Percentiles rank a stretch among this genome's conserved stretches.
phyloP scores from a whole-genome alignment of 75 land plant genomes.

The Pinus tabuliformis region DNA sequence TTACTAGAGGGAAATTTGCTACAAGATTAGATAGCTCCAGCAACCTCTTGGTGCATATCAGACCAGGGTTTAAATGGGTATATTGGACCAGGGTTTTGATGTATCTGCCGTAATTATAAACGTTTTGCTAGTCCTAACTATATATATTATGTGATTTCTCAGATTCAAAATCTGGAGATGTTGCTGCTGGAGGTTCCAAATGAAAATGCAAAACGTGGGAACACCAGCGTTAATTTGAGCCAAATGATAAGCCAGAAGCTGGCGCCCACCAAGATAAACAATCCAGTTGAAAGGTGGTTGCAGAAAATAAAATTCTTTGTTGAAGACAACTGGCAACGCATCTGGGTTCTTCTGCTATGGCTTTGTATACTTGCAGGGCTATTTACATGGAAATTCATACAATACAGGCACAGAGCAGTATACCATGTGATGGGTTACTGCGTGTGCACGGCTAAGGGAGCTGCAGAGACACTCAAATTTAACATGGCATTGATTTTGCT shows the following conservation, averaged over 20 bases:
- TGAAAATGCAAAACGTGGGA: neutral
- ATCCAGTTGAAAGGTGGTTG: conserved; percentile 12
- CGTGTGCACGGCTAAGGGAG: conserved; percentile 58
- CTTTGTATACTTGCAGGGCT: conserved; percentile 30
- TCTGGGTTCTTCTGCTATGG: conserved; percentile 57
- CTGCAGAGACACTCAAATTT: conserved; percentile 58
- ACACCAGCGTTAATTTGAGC: conserved; percentile 12
- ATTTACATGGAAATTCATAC: conserved; percentile 58
- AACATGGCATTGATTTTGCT: conserved; percentile 64
- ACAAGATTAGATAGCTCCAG: no score
- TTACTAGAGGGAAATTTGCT: no score
- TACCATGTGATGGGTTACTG: conserved; percentile 63
- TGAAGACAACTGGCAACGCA: conserved; percentile 51
- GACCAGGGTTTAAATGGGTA: neutral
- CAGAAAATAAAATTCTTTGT: conserved; percentile 29
- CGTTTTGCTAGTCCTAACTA: neutral
- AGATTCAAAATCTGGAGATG: neutral
- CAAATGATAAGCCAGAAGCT: conserved; percentile 16
- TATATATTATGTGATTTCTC: neutral
- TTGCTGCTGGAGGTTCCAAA: conserved; percentile 6
- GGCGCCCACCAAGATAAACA: conserved; percentile 2
- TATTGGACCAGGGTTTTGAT: neutral
- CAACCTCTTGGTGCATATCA: neutral
- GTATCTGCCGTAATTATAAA: neutral
- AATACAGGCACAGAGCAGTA: conserved; percentile 44